phyloP scores from a whole-genome alignment of 1,139 yeast genomes.

The Zygotorulaspora mrakii region DNA sequence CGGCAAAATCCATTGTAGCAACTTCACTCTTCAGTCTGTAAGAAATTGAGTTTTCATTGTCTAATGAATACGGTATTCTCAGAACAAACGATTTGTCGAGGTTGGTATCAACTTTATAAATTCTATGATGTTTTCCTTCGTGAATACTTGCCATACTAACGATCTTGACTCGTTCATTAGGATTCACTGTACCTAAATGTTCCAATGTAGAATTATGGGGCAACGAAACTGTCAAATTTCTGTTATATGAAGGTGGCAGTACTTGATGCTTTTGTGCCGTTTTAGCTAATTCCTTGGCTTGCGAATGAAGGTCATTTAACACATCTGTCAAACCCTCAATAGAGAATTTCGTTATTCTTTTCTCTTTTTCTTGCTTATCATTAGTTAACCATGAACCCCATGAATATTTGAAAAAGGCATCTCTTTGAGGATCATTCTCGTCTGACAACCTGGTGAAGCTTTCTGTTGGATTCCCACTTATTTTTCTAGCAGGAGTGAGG shows the following conservation, averaged over 20 bases:
- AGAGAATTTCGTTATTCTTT: slow-evolving; percentile 78
- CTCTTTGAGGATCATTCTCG: slow-evolving; percentile 64
- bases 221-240: slow-evolving; percentile 45
- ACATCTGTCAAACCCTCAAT: slow-evolving; percentile 65
- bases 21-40: slow-evolving; percentile 81
- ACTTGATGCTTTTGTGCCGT: slow-evolving; percentile 25
- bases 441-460: slow-evolving; percentile 53
- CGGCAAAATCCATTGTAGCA: slow-evolving; percentile 83
- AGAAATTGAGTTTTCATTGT: slow-evolving; percentile 57
- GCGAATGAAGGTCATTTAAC: slow-evolving; percentile 42
- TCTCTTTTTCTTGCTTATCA: slow-evolving; percentile 67
- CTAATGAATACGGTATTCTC: slow-evolving; percentile 80
- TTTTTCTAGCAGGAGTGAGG: slow-evolving; percentile 15
- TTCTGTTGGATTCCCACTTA: slow-evolving; percentile 32
- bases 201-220: slow-evolving; percentile 45
- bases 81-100: slow-evolving; percentile 63
- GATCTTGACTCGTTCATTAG: slow-evolving; percentile 47
- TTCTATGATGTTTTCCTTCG: slow-evolving; percentile 90
- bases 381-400: slow-evolving; percentile 95
- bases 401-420: slow-evolving; percentile 74
- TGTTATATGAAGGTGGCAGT: slow-evolving; percentile 40
- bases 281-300: slow-evolving; percentile 32
- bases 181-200: slow-evolving; percentile 43
- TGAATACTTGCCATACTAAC: slow-evolving; percentile 79
- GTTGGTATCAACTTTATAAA: slow-evolving; percentile 66